A percentile compares a stretch with the other conserved stretches of the same genome.
phyloP scores from a whole-genome alignment of 176 grass and related monocot species.

The Avena insularis region DNA sequence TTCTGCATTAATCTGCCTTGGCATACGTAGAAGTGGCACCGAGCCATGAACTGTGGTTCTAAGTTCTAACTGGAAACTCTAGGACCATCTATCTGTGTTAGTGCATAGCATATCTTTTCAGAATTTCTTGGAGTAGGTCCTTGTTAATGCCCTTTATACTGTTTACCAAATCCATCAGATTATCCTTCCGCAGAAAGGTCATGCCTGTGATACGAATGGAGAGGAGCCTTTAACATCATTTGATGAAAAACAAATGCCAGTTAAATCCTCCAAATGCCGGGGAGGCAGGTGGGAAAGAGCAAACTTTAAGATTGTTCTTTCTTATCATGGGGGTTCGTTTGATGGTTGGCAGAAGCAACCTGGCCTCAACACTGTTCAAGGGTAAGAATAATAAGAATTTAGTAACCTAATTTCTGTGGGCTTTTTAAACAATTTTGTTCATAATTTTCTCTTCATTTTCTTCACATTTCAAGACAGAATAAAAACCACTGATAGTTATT shows the following conservation, averaged over 20 bases:
- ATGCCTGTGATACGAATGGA: constrained; percentile 2
- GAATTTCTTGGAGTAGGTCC: not conserved
- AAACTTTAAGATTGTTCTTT: constrained; percentile 85
- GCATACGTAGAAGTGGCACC: not conserved
- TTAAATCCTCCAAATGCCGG: constrained; percentile 53
- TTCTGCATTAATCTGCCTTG: not conserved
- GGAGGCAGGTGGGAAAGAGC: constrained; percentile 84
- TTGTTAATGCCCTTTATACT: not conserved
- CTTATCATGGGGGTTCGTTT: constrained; percentile 80
- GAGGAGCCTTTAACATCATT: constrained; percentile 28
- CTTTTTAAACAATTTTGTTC: not conserved
- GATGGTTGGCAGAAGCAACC: constrained; percentile 99
- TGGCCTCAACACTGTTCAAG: constrained; percentile 85
- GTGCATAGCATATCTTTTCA: not conserved
- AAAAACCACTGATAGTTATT: not conserved
- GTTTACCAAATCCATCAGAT: not conserved
- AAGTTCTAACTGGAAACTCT: not conserved
- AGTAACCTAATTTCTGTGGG: not conserved
- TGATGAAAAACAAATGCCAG: constrained; percentile 21
- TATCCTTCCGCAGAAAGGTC: constrained; percentile 43
- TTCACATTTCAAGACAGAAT: not conserved
- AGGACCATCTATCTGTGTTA: not conserved
- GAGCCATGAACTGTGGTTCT: not conserved
- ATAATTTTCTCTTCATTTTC: constrained; percentile 19
- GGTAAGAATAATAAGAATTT: constrained; percentile 57